Base-by-base conservation (phyloP, 169 alveolate genomes). In the Plasmodium reichenowi region DNA sequence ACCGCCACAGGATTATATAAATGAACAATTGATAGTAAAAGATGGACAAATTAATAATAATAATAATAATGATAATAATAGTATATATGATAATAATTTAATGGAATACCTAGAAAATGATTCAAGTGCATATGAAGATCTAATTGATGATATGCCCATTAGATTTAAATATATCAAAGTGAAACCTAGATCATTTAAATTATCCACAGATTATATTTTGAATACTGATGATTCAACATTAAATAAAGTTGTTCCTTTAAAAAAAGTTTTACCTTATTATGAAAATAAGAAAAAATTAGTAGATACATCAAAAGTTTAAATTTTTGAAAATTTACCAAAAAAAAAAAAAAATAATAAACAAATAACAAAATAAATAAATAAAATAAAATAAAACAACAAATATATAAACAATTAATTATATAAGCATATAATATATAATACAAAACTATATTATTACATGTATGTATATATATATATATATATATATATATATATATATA, bases 91-190 rank as follows among this genome's bases (percentile, higher is more conserved):
- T 13, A 13, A 24, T 22, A 45, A 52, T 70, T 22, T 64, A n/a
- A 54, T 67, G 64, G 80, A 80, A 66, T 80, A 67, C 52, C 24
- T 80, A 56, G 90, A 80, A 60, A 67, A 80, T 59, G 90, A 80
- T 71, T 60, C 90, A n/a, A 80, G 90, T 47, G 96, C 88, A 54
- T 93, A 92, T 56, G 96, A 93, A 60, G 96, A 93, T 91, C 54
- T 88, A 56, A 92, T 93, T 62, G 95, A 93, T 15, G 96, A 93
- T 78, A 85, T 93, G 94, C 93, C 93, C 56, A 94, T 93, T 20
- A 74, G 95, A 72, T 93, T 83, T 83, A 93, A 93, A 86, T 93
- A 93, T 56, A 47, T 94, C 24, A 88, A 88, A 59, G 96, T 93
- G 32, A 91, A 92, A 72, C 95, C 96, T 0, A 54, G 56, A 48